Evolutionary conservation across 768 basidiomycete genomes (phyloP).

Genomic region (Lactarius psammicola): DNA sequence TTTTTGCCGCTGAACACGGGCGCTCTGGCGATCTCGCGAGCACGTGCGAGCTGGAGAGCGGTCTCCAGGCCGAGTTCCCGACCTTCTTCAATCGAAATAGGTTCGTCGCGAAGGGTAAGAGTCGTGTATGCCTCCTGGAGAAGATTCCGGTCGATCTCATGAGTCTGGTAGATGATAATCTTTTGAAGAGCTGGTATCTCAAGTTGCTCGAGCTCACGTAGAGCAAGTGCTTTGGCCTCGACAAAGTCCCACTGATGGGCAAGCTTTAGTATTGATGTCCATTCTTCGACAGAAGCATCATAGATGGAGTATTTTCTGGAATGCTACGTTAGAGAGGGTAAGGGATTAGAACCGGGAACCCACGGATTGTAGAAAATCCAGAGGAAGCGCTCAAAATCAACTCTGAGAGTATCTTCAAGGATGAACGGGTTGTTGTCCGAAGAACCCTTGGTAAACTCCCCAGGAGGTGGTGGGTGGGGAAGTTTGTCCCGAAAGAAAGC

Average conservation of each 20-base stretch:
- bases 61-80: conserved; percentile 57
- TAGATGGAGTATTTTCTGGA: conserved; percentile 57
- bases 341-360: conserved; percentile 11
- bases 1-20: conserved; percentile 8
- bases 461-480: conserved; percentile 31
- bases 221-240: conserved; percentile 49
- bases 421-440: conserved; percentile 35
- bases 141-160: conserved; percentile 47
- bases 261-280: conserved; percentile 54
- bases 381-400: conserved; percentile 36
- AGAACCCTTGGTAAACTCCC: conserved; percentile 33
- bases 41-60: conserved; percentile 48
- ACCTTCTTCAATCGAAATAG: conserved; percentile 55
- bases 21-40: conserved; percentile 44
- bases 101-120: conserved; percentile 50
- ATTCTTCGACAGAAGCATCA: conserved; percentile 47
- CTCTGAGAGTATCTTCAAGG: conserved; percentile 32
- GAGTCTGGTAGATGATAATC: conserved; percentile 55
- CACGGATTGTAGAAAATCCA: conserved; percentile 39
- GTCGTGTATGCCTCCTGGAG: conserved; percentile 52
- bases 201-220: conserved; percentile 52
- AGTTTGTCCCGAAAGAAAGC: conserved; percentile 34
- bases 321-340: neutral
- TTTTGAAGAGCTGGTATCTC: conserved; percentile 50
- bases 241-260: conserved; percentile 55